Evolutionary conservation across 352 stramenopile genomes (phyloP), one percentile per base, ranked within the genome.

Genomic region (Phytophthora pseudosyringae): DNA sequence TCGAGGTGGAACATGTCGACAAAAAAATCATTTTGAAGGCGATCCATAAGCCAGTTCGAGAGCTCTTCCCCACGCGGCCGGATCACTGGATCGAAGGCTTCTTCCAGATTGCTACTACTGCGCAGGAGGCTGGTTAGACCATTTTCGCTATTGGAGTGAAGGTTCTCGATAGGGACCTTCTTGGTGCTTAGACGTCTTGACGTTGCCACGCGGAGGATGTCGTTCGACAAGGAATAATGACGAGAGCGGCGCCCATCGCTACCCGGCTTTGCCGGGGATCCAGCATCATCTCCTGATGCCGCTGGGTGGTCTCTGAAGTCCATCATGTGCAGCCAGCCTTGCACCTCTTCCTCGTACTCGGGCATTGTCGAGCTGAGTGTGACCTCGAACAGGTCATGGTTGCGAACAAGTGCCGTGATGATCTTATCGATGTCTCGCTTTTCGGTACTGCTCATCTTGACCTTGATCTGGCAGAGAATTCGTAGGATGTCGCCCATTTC

Each of bases 301-400:
- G 51, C 8, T 39, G 55, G 62, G 15, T 74, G 60, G 11, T 80
- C 63, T 38, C 65, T 74, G 59, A 87, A 84, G 25, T 81, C 80
- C 79, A 90, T 87, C 73, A 90, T 88, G 53, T 89, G 79, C 46
- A 90, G 59, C 81, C 81, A 90, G 40, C 77, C 81, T 50, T 90
- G 80, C 8, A 89, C 77, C 57, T 90, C 80, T 40, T 89, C 80
- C 46, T 90, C 81, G 36, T 86, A 81, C 58, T 89, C 80, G 33
- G 73, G 64, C 68, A 86, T 84, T 12, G 65, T 64, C 9, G 79
- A 79, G 50, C 83, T 78, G 0, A 89, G 59, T 4, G 75, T 79
- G 1, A 89, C 80, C 46, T 83, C 77, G 50, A 89, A 91, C 4
- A 91, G 64, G 26, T 89, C 79, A 21, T 83, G 72, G 49, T 90